These are phyloP conservation scores for Eimeria acervulina DNA, from an alignment of 169 alveolate species.

Conservation along the genomic window DNA sequence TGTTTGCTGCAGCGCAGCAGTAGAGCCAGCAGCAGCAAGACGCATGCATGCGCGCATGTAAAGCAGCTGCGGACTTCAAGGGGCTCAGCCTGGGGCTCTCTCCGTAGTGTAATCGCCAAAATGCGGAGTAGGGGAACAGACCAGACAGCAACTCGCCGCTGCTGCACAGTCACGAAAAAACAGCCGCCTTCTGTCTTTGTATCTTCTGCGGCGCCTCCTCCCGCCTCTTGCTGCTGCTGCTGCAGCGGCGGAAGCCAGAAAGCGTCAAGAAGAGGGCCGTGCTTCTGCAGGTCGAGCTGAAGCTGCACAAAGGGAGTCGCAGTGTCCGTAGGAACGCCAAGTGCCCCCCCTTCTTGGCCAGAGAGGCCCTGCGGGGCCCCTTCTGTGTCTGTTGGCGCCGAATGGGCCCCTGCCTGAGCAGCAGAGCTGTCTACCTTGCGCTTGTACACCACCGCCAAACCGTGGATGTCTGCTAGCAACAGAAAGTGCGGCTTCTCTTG, in stretches of 20 bases:
- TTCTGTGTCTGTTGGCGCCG: neutral
- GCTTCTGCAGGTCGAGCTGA: conserved; percentile 27
- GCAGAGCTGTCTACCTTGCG: neutral
- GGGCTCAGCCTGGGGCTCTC: neutral
- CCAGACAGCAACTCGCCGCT: conserved; percentile 13
- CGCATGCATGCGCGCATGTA: neutral
- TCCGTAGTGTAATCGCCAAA: conserved; percentile 9
- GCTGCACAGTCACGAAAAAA: conserved; percentile 46
- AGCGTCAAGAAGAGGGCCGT: conserved; percentile 39
- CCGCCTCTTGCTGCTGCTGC: conserved; percentile 12
- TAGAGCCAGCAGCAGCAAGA: too few relatives aligned
- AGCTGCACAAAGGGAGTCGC: conserved; percentile 37
- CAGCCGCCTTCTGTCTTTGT: conserved; percentile 30
- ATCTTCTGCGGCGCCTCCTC: conserved; percentile 10
- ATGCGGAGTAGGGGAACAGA: conserved; percentile 30
- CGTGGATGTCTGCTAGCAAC: neutral
- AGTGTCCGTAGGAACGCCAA: neutral
- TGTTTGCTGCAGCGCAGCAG: too few relatives aligned
- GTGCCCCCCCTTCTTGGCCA: neutral
- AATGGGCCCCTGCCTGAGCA: neutral
- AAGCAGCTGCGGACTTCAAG: neutral
- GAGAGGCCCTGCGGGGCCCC: neutral
- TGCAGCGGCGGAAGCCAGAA: conserved; percentile 56
- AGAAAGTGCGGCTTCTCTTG: conserved; percentile 38
- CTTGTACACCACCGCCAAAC: conserved; percentile 10